Base-by-base conservation (phyloP, 371 early-diverging fungal species). In the Saksenaea vasiformis region DNA sequence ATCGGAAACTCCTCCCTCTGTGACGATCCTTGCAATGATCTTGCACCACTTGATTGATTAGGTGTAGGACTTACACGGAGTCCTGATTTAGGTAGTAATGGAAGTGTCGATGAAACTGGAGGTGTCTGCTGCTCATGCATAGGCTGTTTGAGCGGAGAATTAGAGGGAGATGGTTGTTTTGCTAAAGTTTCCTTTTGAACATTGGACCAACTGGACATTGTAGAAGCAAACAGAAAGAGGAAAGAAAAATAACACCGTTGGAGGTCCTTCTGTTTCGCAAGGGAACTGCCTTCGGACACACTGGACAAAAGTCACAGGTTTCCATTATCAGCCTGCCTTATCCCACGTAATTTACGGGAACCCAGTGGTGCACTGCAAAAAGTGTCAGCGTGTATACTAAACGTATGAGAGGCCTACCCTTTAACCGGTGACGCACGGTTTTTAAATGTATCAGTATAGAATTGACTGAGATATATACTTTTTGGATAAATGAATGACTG, bases 141-240 rank as follows among this genome's bases (percentile, higher is more conserved):
- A 10, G 47, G 15, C 9, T 28, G 14, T 17, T 19, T 31, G 31
- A 47, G 60, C 60, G 60, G 60, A 59, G 60, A 59, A 28, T 59
- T 43, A 59, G 60, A 59, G 11, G 34, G 17, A 51, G 19, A 19
- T 54, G 44, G 44, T 51, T 59, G 44, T 27, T 39, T 22, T 54
- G 58, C 51, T 22, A 31, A 34, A 22, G 47, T 31, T 39, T 27
- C 28, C 56, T 44, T 44, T 63, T 38, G 41, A 39, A 10, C 13
- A 53, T 27, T 59, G 1, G 31, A n/a, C 2, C 8, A n/a, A 53
- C 24, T 53, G 17, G 35, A n/a, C 28, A 26, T 58, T 14, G 3
- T 38, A 10, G 11, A 35, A 37, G 2, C 15, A 58, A 24, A 15
- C 15, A 37, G 27, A 36, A 54, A 15, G 9, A 28, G 47, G 17